Conservation (phyloP, 345 rosid species). For the Aurinia saxatilis region DNA sequence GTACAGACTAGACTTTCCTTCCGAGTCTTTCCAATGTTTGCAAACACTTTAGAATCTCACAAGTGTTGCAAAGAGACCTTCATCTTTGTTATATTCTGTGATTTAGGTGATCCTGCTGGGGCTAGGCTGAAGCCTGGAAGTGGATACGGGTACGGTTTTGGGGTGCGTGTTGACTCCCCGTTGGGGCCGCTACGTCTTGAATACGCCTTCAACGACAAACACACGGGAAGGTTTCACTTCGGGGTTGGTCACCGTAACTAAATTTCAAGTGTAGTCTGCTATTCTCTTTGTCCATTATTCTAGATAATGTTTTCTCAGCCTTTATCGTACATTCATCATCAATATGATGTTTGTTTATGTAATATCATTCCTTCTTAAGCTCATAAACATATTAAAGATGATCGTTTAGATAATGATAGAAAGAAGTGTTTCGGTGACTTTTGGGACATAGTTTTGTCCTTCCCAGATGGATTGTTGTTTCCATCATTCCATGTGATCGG, state of each 20-base stretch:
- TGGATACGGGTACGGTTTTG: constrained; percentile 84
- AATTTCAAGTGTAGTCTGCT: not conserved
- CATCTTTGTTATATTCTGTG: constrained; percentile 8
- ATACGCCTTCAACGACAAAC: constrained; percentile 72
- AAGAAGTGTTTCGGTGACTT: too few relatives aligned
- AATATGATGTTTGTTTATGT: not conserved
- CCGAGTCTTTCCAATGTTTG: not conserved
- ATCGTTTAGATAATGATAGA: too few relatives aligned
- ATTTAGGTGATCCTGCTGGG: constrained; percentile 86
- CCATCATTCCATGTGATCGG: too few relatives aligned
- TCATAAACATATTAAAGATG: too few relatives aligned
- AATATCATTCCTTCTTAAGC: too few relatives aligned
- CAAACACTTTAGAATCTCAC: not conserved
- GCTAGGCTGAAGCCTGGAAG: constrained; percentile 91
- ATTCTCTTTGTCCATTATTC: not conserved
- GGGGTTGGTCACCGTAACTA: constrained; percentile 81
- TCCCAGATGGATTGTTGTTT: too few relatives aligned
- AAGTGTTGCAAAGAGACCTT: not conserved
- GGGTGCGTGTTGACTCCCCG: constrained; percentile 81
- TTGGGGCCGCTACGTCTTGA: constrained; percentile 82
- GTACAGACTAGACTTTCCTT: constrained; percentile 32
- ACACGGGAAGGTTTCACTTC: constrained; percentile 69
- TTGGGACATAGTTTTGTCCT: too few relatives aligned
- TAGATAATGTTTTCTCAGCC: not conserved
- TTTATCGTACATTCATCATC: not conserved